phyloP scores from a whole-genome alignment of 2,329 filamentous ascomycete species.

The Gaeumannomyces sp. region DNA sequence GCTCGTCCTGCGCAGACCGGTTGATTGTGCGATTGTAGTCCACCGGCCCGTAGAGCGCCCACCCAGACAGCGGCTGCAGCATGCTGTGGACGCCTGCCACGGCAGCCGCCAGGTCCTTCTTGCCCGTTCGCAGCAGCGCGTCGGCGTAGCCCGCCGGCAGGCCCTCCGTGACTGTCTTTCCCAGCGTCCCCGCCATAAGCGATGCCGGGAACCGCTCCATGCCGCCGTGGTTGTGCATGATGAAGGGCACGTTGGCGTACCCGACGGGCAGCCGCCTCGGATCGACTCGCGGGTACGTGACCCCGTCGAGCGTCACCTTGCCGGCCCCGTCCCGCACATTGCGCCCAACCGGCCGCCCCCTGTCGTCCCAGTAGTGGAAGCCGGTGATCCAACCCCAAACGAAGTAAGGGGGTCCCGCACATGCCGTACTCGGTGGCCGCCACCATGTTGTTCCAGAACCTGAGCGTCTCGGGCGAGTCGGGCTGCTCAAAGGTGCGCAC shows the following conservation, averaged over 20 bases:
- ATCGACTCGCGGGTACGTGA: constrained; percentile 23
- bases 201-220: constrained; percentile 25
- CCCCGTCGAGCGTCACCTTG: constrained; percentile 14
- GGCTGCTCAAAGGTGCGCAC: constrained; percentile 37
- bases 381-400: constrained; percentile 43
- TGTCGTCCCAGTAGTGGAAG: constrained; percentile 37
- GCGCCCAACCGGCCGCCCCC: constrained; percentile 24
- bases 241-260: constrained; percentile 33
- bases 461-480: constrained; percentile 22
- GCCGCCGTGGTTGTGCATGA: constrained; percentile 27
- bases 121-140: constrained; percentile 24
- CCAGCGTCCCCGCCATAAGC: constrained; percentile 30
- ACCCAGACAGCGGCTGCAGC: constrained; percentile 30
- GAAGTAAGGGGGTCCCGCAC: constrained; percentile 27
- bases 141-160: constrained; percentile 22
- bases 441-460: constrained; percentile 40
- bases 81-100: constrained; percentile 17
- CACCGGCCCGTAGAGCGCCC: constrained; percentile 34
- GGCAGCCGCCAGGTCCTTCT: constrained; percentile 4
- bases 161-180: constrained; percentile 20
- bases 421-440: constrained; percentile 25
- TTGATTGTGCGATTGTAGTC: constrained; percentile 16
- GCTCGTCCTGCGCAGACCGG: not conserved
- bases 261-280: constrained; percentile 28
- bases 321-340: not conserved